Percentiles rank a stretch among this genome's conserved stretches.
These are phyloP conservation scores for Fennellomyces sp. DNA, from an alignment of 371 early-diverging fungal genomes.

Conservation along the genomic window DNA sequence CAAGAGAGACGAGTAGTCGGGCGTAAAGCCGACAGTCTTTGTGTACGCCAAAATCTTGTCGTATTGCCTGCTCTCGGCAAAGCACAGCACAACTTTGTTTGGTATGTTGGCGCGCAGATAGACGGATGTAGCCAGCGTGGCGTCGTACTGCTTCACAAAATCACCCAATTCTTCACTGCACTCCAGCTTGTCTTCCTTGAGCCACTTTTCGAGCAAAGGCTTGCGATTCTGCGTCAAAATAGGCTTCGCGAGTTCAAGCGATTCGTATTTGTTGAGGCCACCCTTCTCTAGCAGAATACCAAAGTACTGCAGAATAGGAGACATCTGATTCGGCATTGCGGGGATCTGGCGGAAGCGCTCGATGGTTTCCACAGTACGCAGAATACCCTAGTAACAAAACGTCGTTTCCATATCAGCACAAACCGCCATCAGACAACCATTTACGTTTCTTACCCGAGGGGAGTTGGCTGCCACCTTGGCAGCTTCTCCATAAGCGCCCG, in stretches of 20 bases:
- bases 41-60: conserved; percentile 95
- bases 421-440: neutral
- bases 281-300: conserved; percentile 96
- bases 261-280: conserved; percentile 93
- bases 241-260: conserved; percentile 91
- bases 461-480: conserved; percentile 96
- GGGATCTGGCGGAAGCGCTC: conserved; percentile 93
- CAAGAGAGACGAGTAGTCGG: conserved; percentile 90
- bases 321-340: conserved; percentile 78
- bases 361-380: conserved; percentile 94
- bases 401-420: neutral
- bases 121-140: conserved; percentile 88
- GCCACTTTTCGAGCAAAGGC: conserved; percentile 95
- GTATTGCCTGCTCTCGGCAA: conserved; percentile 97
- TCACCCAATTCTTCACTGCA: conserved; percentile 98
- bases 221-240: conserved; percentile 94
- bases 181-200: conserved; percentile 97
- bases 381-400: conserved; percentile 70
- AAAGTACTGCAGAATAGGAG: conserved; percentile 97
- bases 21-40: conserved; percentile 90
- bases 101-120: conserved; percentile 94
- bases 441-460: conserved; percentile 64
- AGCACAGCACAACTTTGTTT: conserved; percentile 91
- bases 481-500: conserved; percentile 86
- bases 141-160: conserved; percentile 90